Evolutionary conservation across 352 stramenopile genomes (phyloP).

Genomic region (Albugo laibachii): DNA sequence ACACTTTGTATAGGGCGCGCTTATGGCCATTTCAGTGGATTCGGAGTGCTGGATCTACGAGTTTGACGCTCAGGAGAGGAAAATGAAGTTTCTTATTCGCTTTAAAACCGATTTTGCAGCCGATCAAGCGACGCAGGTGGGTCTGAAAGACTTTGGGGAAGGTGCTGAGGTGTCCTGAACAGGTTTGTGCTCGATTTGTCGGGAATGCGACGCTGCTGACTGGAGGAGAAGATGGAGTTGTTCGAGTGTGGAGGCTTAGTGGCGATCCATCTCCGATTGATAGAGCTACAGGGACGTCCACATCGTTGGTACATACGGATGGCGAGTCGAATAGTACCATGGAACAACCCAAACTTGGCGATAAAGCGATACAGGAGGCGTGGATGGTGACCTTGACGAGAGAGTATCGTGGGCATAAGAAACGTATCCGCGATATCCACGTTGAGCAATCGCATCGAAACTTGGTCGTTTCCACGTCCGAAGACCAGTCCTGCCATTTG

Average conservation of each 20-base stretch:
- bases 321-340: conserved; percentile 10
- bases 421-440: conserved; percentile 64
- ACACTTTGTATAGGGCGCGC: conserved; percentile 14
- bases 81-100: conserved; percentile 42
- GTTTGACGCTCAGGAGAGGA: conserved; percentile 30
- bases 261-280: conserved; percentile 25
- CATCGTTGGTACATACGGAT: conserved; percentile 14
- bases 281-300: conserved; percentile 18
- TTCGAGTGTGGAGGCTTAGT: conserved; percentile 47
- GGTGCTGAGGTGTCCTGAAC: background rate
- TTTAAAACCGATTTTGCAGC: conserved; percentile 67
- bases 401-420: conserved; percentile 55
- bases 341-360: conserved; percentile 28
- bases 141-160: background rate
- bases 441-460: conserved; percentile 67
- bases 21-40: conserved; percentile 60
- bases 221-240: conserved; percentile 60
- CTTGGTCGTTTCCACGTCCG: conserved; percentile 47
- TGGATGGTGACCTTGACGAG: conserved; percentile 42
- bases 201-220: conserved; percentile 60
- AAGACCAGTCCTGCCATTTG: conserved; percentile 60
- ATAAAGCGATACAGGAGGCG: conserved; percentile 22
- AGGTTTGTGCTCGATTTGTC: conserved; percentile 58
- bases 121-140: conserved; percentile 42
- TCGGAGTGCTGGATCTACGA: conserved; percentile 57